Conservation (phyloP, 768 basidiomycete genomes). For the Boletellus ananiceps region DNA sequence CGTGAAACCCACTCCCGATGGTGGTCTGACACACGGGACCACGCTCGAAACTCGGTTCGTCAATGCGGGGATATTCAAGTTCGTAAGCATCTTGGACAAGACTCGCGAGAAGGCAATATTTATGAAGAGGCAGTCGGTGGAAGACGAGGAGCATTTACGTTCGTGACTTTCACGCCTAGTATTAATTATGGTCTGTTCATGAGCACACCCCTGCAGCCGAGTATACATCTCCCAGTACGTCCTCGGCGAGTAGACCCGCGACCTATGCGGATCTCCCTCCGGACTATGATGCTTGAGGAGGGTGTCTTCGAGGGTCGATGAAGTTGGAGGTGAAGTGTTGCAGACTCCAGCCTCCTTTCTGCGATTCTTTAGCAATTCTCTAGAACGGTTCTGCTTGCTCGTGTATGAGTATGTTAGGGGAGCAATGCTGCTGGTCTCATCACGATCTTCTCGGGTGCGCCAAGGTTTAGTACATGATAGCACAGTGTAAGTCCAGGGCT, state of each 20-base stretch:
- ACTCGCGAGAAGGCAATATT: conserved; percentile 70
- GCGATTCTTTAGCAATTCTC: too few relatives aligned
- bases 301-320: neutral
- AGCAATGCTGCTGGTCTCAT: neutral
- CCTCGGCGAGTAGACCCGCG: conserved; percentile 14
- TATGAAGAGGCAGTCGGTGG: conserved; percentile 55
- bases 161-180: conserved; percentile 10
- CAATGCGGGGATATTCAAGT: conserved; percentile 67
- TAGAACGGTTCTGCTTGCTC: neutral
- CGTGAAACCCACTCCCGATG: conserved; percentile 60
- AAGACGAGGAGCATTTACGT: conserved; percentile 33
- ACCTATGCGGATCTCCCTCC: conserved; percentile 27
- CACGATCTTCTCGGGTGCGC: neutral
- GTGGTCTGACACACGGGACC: conserved; percentile 64
- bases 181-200: conserved; percentile 1
- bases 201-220: conserved; percentile 17
- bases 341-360: neutral
- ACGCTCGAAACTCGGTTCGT: conserved; percentile 63
- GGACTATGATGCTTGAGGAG: conserved; percentile 24
- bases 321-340: neutral
- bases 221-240: conserved; percentile 25
- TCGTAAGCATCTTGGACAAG: conserved; percentile 70
- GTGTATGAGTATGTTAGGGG: neutral
- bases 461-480: too few relatives aligned
- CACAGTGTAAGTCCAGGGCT: too few relatives aligned